These are phyloP conservation scores for Kwoniella botswanensis DNA, from an alignment of 768 basidiomycete species.

Conservation along the genomic window DNA sequence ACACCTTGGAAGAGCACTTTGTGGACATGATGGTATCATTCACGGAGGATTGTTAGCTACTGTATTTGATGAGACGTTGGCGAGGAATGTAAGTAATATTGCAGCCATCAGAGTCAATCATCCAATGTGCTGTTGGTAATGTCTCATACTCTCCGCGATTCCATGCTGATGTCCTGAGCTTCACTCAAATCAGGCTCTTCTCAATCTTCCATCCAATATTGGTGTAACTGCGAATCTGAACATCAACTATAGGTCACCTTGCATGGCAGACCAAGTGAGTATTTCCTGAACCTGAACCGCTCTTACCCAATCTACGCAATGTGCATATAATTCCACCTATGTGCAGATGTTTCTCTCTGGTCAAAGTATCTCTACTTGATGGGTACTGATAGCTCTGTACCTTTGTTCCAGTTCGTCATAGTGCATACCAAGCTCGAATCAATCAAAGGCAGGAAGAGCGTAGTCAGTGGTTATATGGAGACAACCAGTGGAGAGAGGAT, in stretches of 20 bases:
- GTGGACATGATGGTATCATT: constrained; percentile 87
- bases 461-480: constrained; percentile 74
- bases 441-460: constrained; percentile 76
- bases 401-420: constrained; percentile 71
- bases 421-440: constrained; percentile 72
- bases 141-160: too few relatives aligned
- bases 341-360: too few relatives aligned
- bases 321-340: neutral
- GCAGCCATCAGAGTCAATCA: neutral
- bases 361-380: too few relatives aligned
- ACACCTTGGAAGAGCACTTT: constrained; percentile 83
- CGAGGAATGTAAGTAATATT: constrained; percentile 67
- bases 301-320: neutral
- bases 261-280: constrained; percentile 80
- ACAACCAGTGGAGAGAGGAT: constrained; percentile 79
- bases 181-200: constrained; percentile 69
- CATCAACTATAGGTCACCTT: constrained; percentile 83
- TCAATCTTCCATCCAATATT: constrained; percentile 82
- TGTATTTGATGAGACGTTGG: constrained; percentile 81
- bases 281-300: neutral
- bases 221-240: constrained; percentile 88
- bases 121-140: neutral
- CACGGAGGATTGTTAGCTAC: constrained; percentile 93
- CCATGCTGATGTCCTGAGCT: too few relatives aligned
- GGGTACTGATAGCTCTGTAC: too few relatives aligned